A percentile compares a stretch with the other conserved stretches of the same genome.
Conservation (phyloP, 2,329 filamentous ascomycete species). For the Mycosphaerella arachidis region DNA sequence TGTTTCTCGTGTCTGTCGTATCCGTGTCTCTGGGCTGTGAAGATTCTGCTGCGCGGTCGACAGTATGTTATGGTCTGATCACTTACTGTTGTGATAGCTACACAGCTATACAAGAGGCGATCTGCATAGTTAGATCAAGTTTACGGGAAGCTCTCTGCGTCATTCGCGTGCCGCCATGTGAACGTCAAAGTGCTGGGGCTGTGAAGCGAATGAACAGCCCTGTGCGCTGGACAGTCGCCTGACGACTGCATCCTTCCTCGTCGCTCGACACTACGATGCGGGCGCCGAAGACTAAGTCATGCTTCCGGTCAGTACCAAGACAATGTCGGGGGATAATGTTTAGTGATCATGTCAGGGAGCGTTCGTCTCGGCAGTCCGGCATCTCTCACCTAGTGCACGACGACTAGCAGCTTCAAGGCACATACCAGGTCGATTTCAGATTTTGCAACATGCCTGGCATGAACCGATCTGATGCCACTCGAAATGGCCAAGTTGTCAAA, state of each 20-base stretch:
- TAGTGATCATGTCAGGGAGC: not conserved
- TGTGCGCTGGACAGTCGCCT: not conserved
- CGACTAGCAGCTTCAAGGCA: too few species aligned
- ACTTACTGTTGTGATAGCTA: not conserved
- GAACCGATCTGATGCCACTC: not conserved
- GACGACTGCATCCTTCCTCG: not conserved
- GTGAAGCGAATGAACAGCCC: not conserved
- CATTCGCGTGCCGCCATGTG: not conserved
- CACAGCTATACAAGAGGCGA: not conserved
- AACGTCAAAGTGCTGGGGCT: not conserved
- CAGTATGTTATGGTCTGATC: not conserved
- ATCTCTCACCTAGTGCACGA: not conserved
- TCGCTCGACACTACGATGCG: not conserved
- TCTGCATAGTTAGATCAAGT: not conserved
- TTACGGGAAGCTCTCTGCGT: not conserved
- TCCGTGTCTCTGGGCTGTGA: not conserved
- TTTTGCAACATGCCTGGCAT: too few species aligned
- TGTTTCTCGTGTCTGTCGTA: not conserved
- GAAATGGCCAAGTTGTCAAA: not conserved
- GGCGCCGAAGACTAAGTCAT: not conserved
- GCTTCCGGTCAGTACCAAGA: not conserved
- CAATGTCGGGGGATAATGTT: not conserved
- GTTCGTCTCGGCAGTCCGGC: not conserved
- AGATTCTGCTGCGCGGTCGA: not conserved
- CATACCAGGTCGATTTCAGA: too few species aligned